Conservation (phyloP, 371 early-diverging fungal species). For the Mucor indicus region DNA sequence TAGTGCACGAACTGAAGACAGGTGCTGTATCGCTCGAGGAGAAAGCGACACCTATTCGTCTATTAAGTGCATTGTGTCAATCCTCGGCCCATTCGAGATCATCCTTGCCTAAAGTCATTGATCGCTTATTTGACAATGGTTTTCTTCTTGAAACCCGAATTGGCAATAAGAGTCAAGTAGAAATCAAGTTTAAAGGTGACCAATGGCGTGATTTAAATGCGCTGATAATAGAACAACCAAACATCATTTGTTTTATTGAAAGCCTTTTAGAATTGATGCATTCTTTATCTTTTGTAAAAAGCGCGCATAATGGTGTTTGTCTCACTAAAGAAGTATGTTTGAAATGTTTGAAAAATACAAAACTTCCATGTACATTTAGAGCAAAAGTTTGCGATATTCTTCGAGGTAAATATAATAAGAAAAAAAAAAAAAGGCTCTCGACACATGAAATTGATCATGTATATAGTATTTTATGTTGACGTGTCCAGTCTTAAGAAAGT, state of each 20-base stretch:
- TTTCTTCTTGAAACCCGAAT: conserved; percentile 19
- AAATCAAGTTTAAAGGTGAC: conserved; percentile 15
- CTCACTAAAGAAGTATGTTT: conserved; percentile 39
- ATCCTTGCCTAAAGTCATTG: conserved; percentile 1
- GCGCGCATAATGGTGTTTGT: conserved; percentile 12
- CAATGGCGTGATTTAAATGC: conserved; percentile 22
- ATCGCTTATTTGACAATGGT: conserved; percentile 2
- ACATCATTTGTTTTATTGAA: conserved; percentile 10
- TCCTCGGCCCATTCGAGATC: no score
- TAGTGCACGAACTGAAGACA: background rate
- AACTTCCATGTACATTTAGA: conserved; percentile 33
- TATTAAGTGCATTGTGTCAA: background rate
- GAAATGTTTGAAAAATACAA: conserved; percentile 30
- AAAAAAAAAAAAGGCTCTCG: background rate
- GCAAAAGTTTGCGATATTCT: conserved; percentile 43
- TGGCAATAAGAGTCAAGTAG: conserved; percentile 5
- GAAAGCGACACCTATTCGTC: background rate
- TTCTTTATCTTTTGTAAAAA: conserved; percentile 17
- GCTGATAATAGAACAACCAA: conserved; percentile 7
- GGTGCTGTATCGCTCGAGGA: background rate
- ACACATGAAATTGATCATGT: background rate
- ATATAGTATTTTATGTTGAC: conserved; percentile 26
- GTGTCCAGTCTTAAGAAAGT: conserved; percentile 22
- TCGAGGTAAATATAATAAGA: conserved; percentile 24
- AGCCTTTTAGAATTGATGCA: conserved; percentile 20